Base-by-base conservation (phyloP, 768 basidiomycete genomes). In the Podaxis sp. region DNA sequence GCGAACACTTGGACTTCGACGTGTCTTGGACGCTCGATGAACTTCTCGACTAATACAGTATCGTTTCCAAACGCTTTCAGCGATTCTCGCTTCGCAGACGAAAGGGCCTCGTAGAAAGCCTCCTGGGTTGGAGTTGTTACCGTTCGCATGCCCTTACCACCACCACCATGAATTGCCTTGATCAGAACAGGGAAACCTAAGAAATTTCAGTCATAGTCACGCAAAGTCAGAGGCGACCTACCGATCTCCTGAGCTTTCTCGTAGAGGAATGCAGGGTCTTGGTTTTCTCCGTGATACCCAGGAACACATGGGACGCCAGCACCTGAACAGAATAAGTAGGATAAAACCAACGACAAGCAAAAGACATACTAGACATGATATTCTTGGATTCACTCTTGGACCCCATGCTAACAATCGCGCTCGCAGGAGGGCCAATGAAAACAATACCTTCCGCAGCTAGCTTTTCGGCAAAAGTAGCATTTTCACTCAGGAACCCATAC, bases 311-410 rank as follows among this genome's bases (percentile, higher is more conserved):
- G 94, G 1, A 98, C 95, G 0, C 88, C 88, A 61, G 95, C 95
- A 66, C 84, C 92, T 91, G 66, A 22, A 47, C 27, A 25, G 54
- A 36, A 50, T 50, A 15, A 55, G 24, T 57, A 54, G 17, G 22
- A 9, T 53, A 29, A 1, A 53, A 59, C 50, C 2, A 38, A 40
- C 54, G 51, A 25, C 38, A 8, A 25, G 6, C 49, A 49, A 38
- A 57, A 15, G 3, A 47, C 82, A 43, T 75, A 91, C 90, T 80
- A 17, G 83, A 82, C 94, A 96, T 96, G 69, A 96, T 96, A 63
- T 92, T 94, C 79, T 98, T 98, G 41, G 93, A 95, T 79, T 96
- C 94, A 61, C 93, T 93, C 80, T 98, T 97, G 0, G 93, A 95
- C 1, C 95, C 96, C 96, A 97, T 98, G 68, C 89, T 91, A 13